phyloP scores from a whole-genome alignment of 2,329 filamentous ascomycete species.

The Pyrenophora seminiperda region DNA sequence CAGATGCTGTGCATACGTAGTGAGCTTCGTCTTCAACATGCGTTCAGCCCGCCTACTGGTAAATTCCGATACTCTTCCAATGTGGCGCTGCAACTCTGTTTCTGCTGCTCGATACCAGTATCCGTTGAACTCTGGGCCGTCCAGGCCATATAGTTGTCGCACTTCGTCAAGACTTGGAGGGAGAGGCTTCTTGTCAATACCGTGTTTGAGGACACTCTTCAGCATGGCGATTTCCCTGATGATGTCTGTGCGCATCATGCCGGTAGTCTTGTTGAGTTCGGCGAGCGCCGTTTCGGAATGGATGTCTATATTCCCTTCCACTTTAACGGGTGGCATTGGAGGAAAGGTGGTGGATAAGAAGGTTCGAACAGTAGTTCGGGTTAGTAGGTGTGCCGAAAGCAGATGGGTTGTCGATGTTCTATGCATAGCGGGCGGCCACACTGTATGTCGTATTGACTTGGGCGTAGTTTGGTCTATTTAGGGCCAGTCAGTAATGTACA shows the following conservation, averaged over 20 bases:
- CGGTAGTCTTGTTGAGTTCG: no score
- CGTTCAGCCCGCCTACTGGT: not conserved
- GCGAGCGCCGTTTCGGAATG: no score
- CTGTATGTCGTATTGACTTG: not conserved
- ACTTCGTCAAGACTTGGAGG: not conserved
- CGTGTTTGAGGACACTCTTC: not conserved
- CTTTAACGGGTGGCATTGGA: no score
- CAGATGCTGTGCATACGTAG: no score
- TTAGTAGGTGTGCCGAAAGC: not conserved
- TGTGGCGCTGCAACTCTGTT: not conserved
- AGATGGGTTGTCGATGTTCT: not conserved
- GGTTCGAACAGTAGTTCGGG: not conserved
- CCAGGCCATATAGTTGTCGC: not conserved
- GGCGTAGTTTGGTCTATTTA: slow-evolving; percentile 15
- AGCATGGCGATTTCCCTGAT: not conserved
- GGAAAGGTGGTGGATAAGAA: slow-evolving; percentile 7
- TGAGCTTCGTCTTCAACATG: not conserved
- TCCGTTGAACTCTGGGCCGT: not conserved
- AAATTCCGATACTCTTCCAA: not conserved
- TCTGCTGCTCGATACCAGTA: not conserved
- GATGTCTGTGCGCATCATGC: not conserved
- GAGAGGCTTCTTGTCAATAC: not conserved
- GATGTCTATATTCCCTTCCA: no score
- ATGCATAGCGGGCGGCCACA: not conserved
- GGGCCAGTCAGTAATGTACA: slow-evolving; percentile 37